Percentiles rank a stretch among this genome's conserved stretches.
Conservation (phyloP, 2,329 filamentous ascomycete species). For the Alternaria longipes region DNA sequence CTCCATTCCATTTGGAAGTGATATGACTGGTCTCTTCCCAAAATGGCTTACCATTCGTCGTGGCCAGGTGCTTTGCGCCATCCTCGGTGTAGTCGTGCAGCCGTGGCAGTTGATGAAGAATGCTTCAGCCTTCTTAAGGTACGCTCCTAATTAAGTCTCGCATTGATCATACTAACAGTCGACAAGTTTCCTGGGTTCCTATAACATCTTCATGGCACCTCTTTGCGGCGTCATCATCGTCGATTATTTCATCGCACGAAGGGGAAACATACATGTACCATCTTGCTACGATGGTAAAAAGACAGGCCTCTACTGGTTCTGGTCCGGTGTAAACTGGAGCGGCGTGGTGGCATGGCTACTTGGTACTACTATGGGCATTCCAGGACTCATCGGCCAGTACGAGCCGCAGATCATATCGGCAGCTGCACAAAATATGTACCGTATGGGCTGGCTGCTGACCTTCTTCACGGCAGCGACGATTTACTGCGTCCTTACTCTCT, state of each 20-base stretch:
- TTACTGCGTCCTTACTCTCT: conserved; percentile 34
- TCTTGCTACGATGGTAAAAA: conserved; percentile 46
- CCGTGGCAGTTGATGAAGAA: conserved; percentile 57
- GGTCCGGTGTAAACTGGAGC: conserved; percentile 44
- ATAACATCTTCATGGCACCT: conserved; percentile 43
- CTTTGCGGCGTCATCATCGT: conserved; percentile 52
- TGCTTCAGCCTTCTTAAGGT: conserved; percentile 52
- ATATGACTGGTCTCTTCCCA: conserved; percentile 55
- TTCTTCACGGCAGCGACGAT: conserved; percentile 38
- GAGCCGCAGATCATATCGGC: conserved; percentile 44
- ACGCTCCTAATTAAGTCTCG: neutral
- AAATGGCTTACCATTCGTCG: conserved; percentile 56
- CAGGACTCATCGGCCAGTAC: conserved; percentile 44
- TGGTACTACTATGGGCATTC: conserved; percentile 46
- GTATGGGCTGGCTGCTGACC: conserved; percentile 48
- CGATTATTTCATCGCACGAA: conserved; percentile 51
- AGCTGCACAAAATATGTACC: conserved; percentile 48
- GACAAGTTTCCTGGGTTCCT: conserved; percentile 35
- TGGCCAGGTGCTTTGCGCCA: conserved; percentile 54
- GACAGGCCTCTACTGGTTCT: conserved; percentile 43
- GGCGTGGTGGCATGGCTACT: conserved; percentile 44
- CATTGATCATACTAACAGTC: conserved; percentile 1
- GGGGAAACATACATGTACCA: conserved; percentile 55
- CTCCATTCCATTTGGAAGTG: conserved; percentile 54
- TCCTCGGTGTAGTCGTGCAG: conserved; percentile 50